Evolutionary conservation across 2,329 filamentous ascomycete genomes (phyloP), one percentile per base, ranked within the genome.

Genomic region (Xylariaceae sp.): DNA sequence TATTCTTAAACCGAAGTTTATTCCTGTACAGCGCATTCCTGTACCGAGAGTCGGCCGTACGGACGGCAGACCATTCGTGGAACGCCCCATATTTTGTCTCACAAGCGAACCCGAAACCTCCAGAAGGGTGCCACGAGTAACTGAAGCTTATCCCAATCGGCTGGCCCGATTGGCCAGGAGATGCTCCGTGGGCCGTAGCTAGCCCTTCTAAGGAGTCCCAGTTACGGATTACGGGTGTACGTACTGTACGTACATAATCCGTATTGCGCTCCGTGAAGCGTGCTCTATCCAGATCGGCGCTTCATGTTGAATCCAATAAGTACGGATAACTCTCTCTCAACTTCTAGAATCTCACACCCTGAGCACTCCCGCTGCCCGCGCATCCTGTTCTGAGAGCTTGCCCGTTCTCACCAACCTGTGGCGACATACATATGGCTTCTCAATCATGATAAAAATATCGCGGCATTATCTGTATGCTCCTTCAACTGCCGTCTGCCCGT

Each of bases 381-480:
- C 49, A 30, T 51, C 15, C 35, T 35, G n/a, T 51, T 17, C 8
- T 8, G 23, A 35, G 34, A 57, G 11, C 35, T 48, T n/a, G 7
- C 47, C 34, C 8, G n/a, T 51, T 56, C 55, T 49, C 3, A 35
- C 23, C 17, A 37, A 10, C 45, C 13, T 23, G 37, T 39, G 44
- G 48, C 41, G 15, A 18, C 11, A 53, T 39, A 11, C 60, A 54
- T 45, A 72, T 72, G 70, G 70, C 69, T 67, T 58, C 55, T 52
- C 60, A 58, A 56, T 53, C 53, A 53, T 66, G 62, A 59, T 71
- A 66, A 67, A 63, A 65, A 37, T 51, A 65, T 60, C 62, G 65
- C 69, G 63, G 68, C 70, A 62, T 67, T 62, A 61, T 67, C 66
- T 69, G 67, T 66, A 61, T 51, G 58, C 60, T 37, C 58, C 58